Percentiles rank a stretch among this genome's conserved stretches.
Conservation (phyloP, 495 filamentous ascomycete species). For the Aspergillus incahuasiensis region DNA sequence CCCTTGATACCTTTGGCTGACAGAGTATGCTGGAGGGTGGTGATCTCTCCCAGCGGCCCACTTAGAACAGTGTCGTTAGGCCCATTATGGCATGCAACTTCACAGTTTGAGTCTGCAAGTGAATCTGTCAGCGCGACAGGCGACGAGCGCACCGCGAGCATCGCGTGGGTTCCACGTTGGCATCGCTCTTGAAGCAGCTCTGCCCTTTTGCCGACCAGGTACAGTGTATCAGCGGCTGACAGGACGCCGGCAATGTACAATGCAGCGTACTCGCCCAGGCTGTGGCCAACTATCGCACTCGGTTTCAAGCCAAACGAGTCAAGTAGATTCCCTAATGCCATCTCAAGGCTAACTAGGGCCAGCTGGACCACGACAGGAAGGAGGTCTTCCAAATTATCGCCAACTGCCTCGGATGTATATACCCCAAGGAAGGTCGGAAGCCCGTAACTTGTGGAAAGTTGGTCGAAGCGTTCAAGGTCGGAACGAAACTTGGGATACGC, state of each 20-base stretch:
- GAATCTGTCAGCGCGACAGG: too few relatives aligned
- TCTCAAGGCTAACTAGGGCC: slow-evolving; percentile 61
- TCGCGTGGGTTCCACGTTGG: too few relatives aligned
- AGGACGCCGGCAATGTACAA: slow-evolving; percentile 71
- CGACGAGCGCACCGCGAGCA: too few relatives aligned
- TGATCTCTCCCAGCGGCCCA: too few relatives aligned
- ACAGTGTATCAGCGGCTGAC: slow-evolving; percentile 69
- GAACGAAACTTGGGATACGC: too few relatives aligned
- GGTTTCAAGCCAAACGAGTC: slow-evolving; percentile 67
- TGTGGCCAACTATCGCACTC: slow-evolving; percentile 71
- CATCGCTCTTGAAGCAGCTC: too few relatives aligned
- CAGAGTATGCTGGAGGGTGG: too few relatives aligned
- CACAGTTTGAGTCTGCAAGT: too few relatives aligned
- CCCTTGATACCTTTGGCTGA: too few relatives aligned
- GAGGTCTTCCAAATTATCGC: slow-evolving; percentile 29
- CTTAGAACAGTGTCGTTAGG: too few relatives aligned
- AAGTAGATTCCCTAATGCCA: slow-evolving; percentile 75
- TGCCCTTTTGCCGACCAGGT: slow-evolving; percentile 34
- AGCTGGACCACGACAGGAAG: not conserved
- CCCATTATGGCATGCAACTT: too few relatives aligned
- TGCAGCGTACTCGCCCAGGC: slow-evolving; percentile 80
- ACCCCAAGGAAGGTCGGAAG: slow-evolving; percentile 29
- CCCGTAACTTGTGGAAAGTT: slow-evolving; percentile 11
- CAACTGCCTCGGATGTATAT: not conserved
- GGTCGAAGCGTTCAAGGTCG: too few relatives aligned